Evolutionary conservation across 345 rosid species (phyloP), one percentile per base, ranked within the genome.

Genomic region (Clausena lansium): DNA sequence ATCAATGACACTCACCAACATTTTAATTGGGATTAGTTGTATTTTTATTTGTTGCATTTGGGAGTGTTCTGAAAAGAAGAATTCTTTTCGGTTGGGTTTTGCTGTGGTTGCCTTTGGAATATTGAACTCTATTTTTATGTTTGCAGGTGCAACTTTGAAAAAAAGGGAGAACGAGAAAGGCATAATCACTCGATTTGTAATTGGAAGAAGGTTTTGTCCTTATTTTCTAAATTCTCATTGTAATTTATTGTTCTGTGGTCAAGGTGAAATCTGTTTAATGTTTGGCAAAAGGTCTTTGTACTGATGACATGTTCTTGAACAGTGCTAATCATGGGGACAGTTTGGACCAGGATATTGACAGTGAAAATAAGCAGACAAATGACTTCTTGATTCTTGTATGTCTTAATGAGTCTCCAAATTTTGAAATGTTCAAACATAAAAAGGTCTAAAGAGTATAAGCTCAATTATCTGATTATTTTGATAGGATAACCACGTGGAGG

Each of bases 181-280:
- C 76, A 86, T 94, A 81, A 81, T 93, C 74, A 80, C 89, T 57
- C 85, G 94, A 80, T 94, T 96, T 85, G 92, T 96, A 66, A 89
- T 93, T 71, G 99, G 98, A 81, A 90, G 93, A 90, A 96, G 99
- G 99, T 96, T 74, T 80, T 66, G 28, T 70, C 9, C 45, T 78
- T 19, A 66, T 41, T 69, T 39, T 47, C 54, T 27, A 62, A 66
- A 20, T 54, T 74, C 32, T 67, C 22, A 15, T 22, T 76, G 55
- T 64, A 47, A 55, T 72, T 84, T n/a, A 22, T 41, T 15, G 62
- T 54, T 61, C 64, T 77, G 36, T 27, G 24, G 50, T 30, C 58
- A 39, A 55, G 38, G 66, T 30, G 17, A 24, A 55, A 33, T 67
- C 36, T 68, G 74, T 22, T 59, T 62, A 63, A 68, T 41, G 67